These are phyloP conservation scores for Westerdykella ornata DNA, from an alignment of 2,329 filamentous ascomycete genomes.

Conservation along the genomic window DNA sequence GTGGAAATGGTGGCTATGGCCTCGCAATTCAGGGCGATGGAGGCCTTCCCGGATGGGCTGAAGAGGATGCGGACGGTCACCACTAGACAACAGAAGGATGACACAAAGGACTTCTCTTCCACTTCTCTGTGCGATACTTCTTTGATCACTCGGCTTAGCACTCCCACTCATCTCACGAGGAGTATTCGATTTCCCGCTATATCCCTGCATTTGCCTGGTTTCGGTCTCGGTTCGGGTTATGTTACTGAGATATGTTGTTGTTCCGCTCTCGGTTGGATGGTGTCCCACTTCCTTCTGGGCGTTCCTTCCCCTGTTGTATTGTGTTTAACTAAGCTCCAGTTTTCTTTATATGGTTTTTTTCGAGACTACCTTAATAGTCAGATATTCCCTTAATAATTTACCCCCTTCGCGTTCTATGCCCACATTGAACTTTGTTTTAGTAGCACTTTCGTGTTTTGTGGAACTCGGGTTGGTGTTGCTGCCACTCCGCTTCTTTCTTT, in stretches of 20 bases:
- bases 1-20: slow-evolving; percentile 50
- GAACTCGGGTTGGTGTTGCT: slow-evolving; percentile 7
- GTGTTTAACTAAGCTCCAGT: neutral
- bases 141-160: slow-evolving; percentile 20
- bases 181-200: slow-evolving; percentile 8
- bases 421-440: slow-evolving; percentile 21
- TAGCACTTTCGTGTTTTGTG: slow-evolving; percentile 9
- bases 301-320: neutral
- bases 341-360: neutral
- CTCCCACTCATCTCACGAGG: slow-evolving; percentile 7
- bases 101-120: slow-evolving; percentile 13
- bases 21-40: slow-evolving; percentile 54
- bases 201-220: slow-evolving; percentile 6
- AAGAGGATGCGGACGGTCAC: slow-evolving; percentile 56
- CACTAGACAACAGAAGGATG: slow-evolving; percentile 11
- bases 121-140: slow-evolving; percentile 31
- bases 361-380: neutral
- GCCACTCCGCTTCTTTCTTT: slow-evolving; percentile 9
- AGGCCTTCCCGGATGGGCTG: slow-evolving; percentile 56
- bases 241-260: slow-evolving; percentile 1
- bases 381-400: slow-evolving; percentile 5
- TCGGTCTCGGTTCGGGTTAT: slow-evolving; percentile 2
- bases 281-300: neutral
- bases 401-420: slow-evolving; percentile 8
- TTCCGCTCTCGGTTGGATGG: neutral